A percentile compares a stretch with the other conserved stretches of the same genome.
These are phyloP conservation scores for Trichocladium antarcticum DNA, from an alignment of 495 filamentous ascomycete species.

Conservation along the genomic window DNA sequence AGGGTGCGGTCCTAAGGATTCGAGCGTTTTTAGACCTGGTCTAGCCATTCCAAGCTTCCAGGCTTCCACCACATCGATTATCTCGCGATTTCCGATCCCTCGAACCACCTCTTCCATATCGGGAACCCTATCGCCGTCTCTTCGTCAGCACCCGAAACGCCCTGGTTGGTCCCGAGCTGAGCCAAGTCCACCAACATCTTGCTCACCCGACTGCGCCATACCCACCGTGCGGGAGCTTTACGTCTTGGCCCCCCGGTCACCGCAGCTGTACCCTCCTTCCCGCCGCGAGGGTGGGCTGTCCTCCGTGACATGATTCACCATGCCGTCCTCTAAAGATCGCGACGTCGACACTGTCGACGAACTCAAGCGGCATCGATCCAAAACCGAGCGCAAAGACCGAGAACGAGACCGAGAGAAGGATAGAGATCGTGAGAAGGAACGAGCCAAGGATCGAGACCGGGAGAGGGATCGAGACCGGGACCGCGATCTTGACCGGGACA, in stretches of 20 bases:
- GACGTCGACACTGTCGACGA: conserved; percentile 32
- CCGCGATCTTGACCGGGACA: conserved; percentile 18
- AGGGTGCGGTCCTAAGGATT: neutral
- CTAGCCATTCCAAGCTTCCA: neutral
- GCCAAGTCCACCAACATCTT: conserved; percentile 1
- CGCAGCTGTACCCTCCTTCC: conserved; percentile 14
- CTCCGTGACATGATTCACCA: conserved; percentile 31
- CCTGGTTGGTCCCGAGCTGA: neutral
- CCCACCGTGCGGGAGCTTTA: neutral
- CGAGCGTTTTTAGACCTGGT: neutral
- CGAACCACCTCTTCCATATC: too few species aligned
- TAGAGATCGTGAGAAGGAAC: conserved; percentile 7
- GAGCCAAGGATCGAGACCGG: conserved; percentile 1
- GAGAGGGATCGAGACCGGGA: conserved; percentile 18
- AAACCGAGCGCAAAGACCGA: conserved; percentile 25
- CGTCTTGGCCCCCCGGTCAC: neutral
- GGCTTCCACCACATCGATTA: too few species aligned
- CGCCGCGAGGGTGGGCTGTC: conserved; percentile 19
- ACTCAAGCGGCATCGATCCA: conserved; percentile 30
- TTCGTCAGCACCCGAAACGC: too few species aligned
- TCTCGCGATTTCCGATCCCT: too few species aligned
- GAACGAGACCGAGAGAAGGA: conserved; percentile 22
- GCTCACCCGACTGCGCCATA: conserved; percentile 2
- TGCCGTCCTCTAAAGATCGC: conserved; percentile 38
- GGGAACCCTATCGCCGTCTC: too few species aligned